Evolutionary conservation across 257 asterid genomes (phyloP).

Genomic region (Solanum paucissectum): DNA sequence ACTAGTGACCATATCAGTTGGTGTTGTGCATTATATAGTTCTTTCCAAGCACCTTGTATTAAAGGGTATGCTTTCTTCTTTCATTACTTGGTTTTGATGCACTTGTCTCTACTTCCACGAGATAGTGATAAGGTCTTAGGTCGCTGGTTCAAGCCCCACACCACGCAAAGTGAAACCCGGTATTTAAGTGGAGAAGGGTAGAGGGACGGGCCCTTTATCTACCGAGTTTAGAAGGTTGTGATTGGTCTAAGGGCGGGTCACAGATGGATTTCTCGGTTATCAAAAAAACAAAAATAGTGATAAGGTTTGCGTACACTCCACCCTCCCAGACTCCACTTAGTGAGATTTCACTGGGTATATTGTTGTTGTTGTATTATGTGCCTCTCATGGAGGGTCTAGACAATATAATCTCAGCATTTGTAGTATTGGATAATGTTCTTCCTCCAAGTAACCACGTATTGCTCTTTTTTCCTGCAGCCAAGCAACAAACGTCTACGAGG

Average conservation of each 20-base stretch:
- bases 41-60: background rate
- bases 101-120: background rate
- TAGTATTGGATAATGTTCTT: background rate
- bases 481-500: background rate
- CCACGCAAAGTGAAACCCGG: too few species aligned
- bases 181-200: too few species aligned
- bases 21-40: background rate
- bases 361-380: background rate
- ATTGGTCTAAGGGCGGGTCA: too few species aligned
- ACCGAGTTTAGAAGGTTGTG: too few species aligned
- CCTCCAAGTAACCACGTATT: background rate
- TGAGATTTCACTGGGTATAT: background rate
- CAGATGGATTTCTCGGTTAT: too few species aligned
- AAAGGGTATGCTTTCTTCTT: background rate
- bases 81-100: background rate
- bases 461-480: background rate
- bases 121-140: background rate
- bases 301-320: background rate
- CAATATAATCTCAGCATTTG: background rate
- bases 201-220: too few species aligned
- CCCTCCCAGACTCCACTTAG: background rate
- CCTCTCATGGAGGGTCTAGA: background rate
- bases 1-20: background rate
- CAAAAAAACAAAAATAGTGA: background rate
- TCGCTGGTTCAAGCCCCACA: too few species aligned